Conservation (phyloP, 202 grass and related monocot species). For the Cymbopogon flexuosus region DNA sequence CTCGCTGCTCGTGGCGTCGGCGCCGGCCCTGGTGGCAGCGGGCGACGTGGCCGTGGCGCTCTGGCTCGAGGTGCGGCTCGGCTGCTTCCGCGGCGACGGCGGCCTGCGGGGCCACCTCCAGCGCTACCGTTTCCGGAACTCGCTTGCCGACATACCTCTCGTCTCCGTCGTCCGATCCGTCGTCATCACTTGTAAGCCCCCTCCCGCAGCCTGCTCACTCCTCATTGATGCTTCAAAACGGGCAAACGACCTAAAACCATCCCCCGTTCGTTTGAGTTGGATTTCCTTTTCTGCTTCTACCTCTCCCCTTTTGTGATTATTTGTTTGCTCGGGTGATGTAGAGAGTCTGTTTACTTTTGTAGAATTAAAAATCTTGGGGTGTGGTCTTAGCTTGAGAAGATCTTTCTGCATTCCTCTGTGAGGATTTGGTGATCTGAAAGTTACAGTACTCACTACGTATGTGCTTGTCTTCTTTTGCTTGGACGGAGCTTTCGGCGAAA, state of each 20-base stretch:
- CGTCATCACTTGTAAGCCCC: slow-evolving; percentile 58
- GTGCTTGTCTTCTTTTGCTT: slow-evolving; percentile 26
- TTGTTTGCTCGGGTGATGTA: not conserved
- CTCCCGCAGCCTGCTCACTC: not conserved
- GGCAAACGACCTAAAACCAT: not conserved
- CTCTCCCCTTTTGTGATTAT: not conserved
- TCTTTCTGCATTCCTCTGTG: slow-evolving; percentile 9
- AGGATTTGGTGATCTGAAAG: slow-evolving; percentile 37
- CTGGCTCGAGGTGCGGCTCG: slow-evolving; percentile 53
- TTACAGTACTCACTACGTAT: slow-evolving; percentile 16
- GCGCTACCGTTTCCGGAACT: slow-evolving; percentile 68
- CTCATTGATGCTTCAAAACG: not conserved
- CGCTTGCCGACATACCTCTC: slow-evolving; percentile 80
- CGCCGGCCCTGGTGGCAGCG: slow-evolving; percentile 65
- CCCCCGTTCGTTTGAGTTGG: not conserved
- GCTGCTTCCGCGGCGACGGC: slow-evolving; percentile 45
- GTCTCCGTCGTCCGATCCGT: slow-evolving; percentile 69
- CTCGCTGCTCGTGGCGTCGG: slow-evolving; percentile 77
- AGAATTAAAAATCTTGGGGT: not conserved
- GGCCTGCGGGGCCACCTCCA: slow-evolving; percentile 45
- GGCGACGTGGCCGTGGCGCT: slow-evolving; percentile 63
- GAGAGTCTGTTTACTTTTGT: not conserved
- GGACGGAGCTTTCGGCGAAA: slow-evolving; percentile 11
- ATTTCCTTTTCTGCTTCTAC: not conserved
- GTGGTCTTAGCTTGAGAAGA: not conserved